phyloP scores from a whole-genome alignment of 2,329 filamentous ascomycete genomes.

The Pseudomassariella vexata region DNA sequence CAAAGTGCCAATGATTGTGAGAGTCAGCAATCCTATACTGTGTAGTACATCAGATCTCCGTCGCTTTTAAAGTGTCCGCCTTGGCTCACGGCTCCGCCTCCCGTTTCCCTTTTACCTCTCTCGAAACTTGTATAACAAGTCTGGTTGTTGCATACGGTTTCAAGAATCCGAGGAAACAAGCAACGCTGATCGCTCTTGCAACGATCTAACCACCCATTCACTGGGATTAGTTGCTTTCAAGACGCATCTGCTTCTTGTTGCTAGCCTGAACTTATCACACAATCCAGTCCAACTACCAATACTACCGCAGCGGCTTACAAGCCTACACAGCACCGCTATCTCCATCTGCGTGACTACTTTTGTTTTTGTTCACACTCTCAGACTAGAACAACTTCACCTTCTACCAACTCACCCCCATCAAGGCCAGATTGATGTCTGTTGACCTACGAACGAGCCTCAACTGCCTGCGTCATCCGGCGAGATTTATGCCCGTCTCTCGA shows the following conservation, averaged over 20 bases:
- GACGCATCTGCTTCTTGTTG: constrained; percentile 7
- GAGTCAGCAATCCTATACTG: too few relatives aligned
- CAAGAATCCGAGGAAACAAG: constrained; percentile 1
- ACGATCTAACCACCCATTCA: constrained; percentile 5
- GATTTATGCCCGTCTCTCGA: constrained; percentile 53
- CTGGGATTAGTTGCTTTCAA: constrained; percentile 3
- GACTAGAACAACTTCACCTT: constrained; percentile 9
- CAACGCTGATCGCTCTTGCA: constrained; percentile 5
- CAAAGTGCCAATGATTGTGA: too few relatives aligned
- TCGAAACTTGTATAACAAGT: background rate
- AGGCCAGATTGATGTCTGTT: constrained; percentile 54
- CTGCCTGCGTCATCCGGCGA: constrained; percentile 49
- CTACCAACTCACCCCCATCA: constrained; percentile 16
- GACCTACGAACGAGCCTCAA: constrained; percentile 50
- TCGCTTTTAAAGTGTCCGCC: too few relatives aligned
- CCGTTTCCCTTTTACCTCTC: constrained; percentile 1
- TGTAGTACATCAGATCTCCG: too few relatives aligned
- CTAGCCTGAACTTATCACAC: background rate
- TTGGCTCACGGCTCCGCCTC: too few relatives aligned
- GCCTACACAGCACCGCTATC: too few relatives aligned
- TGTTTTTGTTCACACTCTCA: constrained; percentile 9
- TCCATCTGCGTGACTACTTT: too few relatives aligned
- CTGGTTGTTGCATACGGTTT: background rate
- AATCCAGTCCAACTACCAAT: background rate
- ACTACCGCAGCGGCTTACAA: background rate